Evolutionary conservation across 2,329 filamentous ascomycete genomes (phyloP), one percentile per base, ranked within the genome.

Genomic region (Colletotrichum sublineola): DNA sequence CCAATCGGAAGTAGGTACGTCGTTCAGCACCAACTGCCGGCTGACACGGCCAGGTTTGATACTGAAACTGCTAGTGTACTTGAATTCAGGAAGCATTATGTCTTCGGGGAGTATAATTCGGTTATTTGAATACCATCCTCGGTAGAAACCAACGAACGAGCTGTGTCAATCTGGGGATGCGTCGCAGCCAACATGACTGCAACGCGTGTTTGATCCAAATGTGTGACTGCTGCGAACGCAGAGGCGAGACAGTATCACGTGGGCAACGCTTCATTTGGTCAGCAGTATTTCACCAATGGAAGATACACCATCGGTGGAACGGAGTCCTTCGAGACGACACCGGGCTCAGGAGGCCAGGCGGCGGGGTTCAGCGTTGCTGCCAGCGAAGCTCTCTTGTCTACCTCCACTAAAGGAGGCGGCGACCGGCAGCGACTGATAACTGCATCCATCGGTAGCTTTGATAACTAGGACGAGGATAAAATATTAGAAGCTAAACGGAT

Each of bases 61-160:
- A 74, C 78, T 9, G 85, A 87, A 44, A 77, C 86, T 0, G 77
- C 79, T 0, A 83, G 84, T 5, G 83, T 84, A 1, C 69, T 79
- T n/a, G 76, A 68, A 0, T 75, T 81, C 33, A 81, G 81, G 3
- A 86, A 86, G 74, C 80, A 82, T 5, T 85, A 86, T 71, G 77
- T 87, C 18, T 82, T 87, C 67, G 85, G 85, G 2, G 86, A 87
- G 78, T 87, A 84, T 0, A 86, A 87, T 73, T 86, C 85, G 1
- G 84, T 83, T 85, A 78, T 12, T 56, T n/a, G 33, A 6, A 6
- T 31, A 33, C 9, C 14, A 48, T 4, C 48, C 36, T 8, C 36
- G 24, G 33, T 53, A 24, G 42, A 36, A 12, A 5, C 8, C 6
- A 20, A 29, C 29, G n/a, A 24, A 63, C 18, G 33, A 18, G n/a